Conservation (phyloP, 495 filamentous ascomycete genomes). For the Staphylotrichum longicolle region DNA sequence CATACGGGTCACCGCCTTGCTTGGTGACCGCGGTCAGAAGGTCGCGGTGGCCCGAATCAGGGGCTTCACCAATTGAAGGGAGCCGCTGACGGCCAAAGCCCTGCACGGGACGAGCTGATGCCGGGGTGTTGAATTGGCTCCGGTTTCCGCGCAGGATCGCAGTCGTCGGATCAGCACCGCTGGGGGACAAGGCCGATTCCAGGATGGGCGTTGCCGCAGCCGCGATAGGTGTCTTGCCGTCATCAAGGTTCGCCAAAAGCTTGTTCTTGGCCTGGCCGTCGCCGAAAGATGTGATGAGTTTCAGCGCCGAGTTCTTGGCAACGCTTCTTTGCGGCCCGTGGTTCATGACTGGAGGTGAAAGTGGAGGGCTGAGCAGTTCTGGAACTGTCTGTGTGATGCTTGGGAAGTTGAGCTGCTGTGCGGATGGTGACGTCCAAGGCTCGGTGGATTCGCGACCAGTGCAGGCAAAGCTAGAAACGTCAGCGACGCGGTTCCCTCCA, state of each 20-base stretch:
- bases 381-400: slow-evolving; percentile 47
- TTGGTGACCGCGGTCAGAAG: slow-evolving; percentile 30
- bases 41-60: slow-evolving; percentile 40
- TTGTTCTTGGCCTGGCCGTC: slow-evolving; percentile 57
- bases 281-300: slow-evolving; percentile 88
- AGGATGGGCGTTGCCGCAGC: slow-evolving; percentile 85
- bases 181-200: slow-evolving; percentile 81
- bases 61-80: slow-evolving; percentile 80
- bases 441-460: slow-evolving; percentile 70
- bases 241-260: slow-evolving; percentile 65
- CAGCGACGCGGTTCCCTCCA: slow-evolving; percentile 8
- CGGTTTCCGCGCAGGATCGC: slow-evolving; percentile 63
- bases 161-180: slow-evolving; percentile 59
- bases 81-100: slow-evolving; percentile 67
- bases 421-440: slow-evolving; percentile 80
- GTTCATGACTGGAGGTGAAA: slow-evolving; percentile 51
- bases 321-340: slow-evolving; percentile 56
- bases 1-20: slow-evolving; percentile 25
- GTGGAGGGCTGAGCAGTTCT: slow-evolving; percentile 57
- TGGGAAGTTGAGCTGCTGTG: slow-evolving; percentile 63
- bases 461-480: slow-evolving; percentile 63
- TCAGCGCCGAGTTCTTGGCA: slow-evolving; percentile 80
- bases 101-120: slow-evolving; percentile 69
- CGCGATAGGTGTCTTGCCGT: slow-evolving; percentile 73
- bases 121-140: slow-evolving; percentile 60